These are phyloP conservation scores for Shiraia sp. DNA, from an alignment of 2,329 filamentous ascomycete species.

Conservation along the genomic window DNA sequence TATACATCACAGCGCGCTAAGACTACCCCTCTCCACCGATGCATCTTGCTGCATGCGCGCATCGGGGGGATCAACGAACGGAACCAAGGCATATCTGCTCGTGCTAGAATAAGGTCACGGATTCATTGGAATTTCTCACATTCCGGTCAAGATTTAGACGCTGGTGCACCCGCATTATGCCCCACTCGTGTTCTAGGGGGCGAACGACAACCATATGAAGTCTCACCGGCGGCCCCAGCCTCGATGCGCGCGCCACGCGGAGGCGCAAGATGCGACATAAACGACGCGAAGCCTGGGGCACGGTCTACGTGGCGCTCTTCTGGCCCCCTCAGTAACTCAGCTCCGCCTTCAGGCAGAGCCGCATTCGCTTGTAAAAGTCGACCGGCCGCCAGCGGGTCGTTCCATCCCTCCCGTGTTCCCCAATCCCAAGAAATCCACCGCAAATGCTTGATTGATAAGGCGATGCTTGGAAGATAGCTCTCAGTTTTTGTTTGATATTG, in stretches of 20 bases:
- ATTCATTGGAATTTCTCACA: slow-evolving; percentile 1
- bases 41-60: too few relatives aligned
- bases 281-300: slow-evolving; percentile 10
- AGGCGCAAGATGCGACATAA: slow-evolving; percentile 10
- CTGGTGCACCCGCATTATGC: not conserved
- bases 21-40: too few relatives aligned
- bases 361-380: slow-evolving; percentile 21
- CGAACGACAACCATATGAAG: not conserved
- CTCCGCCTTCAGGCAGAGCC: slow-evolving; percentile 27
- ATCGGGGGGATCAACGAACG: too few relatives aligned
- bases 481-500: not conserved
- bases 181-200: not conserved
- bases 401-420: slow-evolving; percentile 8
- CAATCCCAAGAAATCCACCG: slow-evolving; percentile 1
- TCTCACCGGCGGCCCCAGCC: slow-evolving; percentile 9
- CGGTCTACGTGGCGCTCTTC: slow-evolving; percentile 23
- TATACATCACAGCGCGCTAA: too few relatives aligned
- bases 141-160: not conserved
- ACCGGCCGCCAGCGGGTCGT: slow-evolving; percentile 9
- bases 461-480: not conserved
- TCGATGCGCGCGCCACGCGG: slow-evolving; percentile 12
- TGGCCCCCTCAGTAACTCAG: slow-evolving; percentile 19
- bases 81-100: too few relatives aligned
- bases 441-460: not conserved
- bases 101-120: too few relatives aligned